A percentile compares a stretch with the other conserved stretches of the same genome.
These are phyloP conservation scores for Neurospora tetrasperma DNA, from an alignment of 495 filamentous ascomycete genomes.

Conservation along the genomic window DNA sequence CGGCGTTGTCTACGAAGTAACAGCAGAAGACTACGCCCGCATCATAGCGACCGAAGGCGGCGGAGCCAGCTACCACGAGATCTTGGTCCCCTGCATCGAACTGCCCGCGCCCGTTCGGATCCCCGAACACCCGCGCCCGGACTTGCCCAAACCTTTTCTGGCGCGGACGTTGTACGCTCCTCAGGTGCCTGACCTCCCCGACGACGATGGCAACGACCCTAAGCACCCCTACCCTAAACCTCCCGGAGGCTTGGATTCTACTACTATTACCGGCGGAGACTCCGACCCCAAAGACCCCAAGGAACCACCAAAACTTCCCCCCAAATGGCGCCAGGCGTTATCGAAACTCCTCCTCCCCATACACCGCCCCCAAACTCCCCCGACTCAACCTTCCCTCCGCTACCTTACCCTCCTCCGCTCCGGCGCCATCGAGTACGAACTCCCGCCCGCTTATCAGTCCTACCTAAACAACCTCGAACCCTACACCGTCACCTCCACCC, in stretches of 20 bases:
- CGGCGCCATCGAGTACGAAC: conserved; percentile 65
- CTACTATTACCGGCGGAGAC: not conserved
- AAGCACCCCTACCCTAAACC: not conserved
- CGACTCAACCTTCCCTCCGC: conserved; percentile 72
- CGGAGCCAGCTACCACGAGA: conserved; percentile 68
- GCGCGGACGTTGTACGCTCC: conserved; percentile 37
- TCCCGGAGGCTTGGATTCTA: not conserved
- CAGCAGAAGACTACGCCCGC: conserved; percentile 63
- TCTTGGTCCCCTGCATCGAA: conserved; percentile 64
- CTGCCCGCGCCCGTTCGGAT: conserved; percentile 42
- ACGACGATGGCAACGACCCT: conserved; percentile 1
- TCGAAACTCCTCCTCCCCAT: conserved; percentile 23
- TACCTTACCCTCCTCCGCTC: conserved; percentile 69
- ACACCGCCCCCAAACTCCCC: conserved; percentile 50
- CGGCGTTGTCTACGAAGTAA: conserved; percentile 93
- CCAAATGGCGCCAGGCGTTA: conserved; percentile 11
- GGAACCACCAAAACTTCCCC: conserved; percentile 10
- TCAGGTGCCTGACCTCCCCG: conserved; percentile 18
- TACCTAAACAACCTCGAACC: conserved; percentile 57
- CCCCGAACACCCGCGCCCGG: conserved; percentile 32
- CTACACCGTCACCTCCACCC: conserved; percentile 55
- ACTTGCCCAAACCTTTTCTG: conserved; percentile 33
- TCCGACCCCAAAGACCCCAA: conserved; percentile 10
- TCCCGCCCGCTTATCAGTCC: conserved; percentile 62
- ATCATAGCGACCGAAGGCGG: conserved; percentile 89